Percentiles rank a stretch among this genome's conserved stretches.
These are phyloP conservation scores for Parsonsia alboflavescens DNA, from an alignment of 257 asterid species.

Conservation along the genomic window DNA sequence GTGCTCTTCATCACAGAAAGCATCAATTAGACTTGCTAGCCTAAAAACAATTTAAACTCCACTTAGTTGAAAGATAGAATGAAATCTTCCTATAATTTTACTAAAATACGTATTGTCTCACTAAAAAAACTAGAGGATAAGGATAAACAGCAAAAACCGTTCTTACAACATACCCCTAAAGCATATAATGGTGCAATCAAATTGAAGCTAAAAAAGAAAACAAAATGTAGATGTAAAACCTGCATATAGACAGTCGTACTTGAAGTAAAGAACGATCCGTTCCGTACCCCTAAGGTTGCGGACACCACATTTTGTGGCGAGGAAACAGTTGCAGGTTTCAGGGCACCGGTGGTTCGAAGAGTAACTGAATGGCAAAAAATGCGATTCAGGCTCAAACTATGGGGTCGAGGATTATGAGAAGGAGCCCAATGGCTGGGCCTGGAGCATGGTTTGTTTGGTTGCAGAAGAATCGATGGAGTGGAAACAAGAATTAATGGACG, in stretches of 20 bases:
- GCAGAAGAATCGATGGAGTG: not conserved
- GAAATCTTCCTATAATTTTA: not conserved
- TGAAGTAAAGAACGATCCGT: not conserved
- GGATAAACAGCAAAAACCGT: not conserved
- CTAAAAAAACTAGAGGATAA: not conserved
- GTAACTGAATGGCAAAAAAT: not conserved
- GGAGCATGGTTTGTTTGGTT: not conserved
- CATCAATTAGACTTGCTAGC: not conserved
- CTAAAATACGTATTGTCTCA: not conserved
- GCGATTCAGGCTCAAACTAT: not conserved
- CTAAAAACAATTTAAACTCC: not conserved
- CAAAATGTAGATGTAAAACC: not conserved
- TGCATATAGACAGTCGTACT: not conserved
- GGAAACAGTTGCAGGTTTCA: not conserved
- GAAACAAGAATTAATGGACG: not conserved
- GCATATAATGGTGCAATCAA: not conserved
- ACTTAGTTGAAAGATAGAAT: not conserved
- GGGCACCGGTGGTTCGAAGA: not conserved
- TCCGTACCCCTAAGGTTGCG: not conserved
- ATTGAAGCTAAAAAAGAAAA: not conserved
- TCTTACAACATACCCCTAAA: not conserved
- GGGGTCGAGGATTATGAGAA: not conserved
- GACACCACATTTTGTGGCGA: constrained; percentile 3
- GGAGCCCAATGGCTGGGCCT: not conserved
- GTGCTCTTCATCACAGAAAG: not conserved